Base-by-base conservation (phyloP, 306 rosid species). In the Alnus rubra region DNA sequence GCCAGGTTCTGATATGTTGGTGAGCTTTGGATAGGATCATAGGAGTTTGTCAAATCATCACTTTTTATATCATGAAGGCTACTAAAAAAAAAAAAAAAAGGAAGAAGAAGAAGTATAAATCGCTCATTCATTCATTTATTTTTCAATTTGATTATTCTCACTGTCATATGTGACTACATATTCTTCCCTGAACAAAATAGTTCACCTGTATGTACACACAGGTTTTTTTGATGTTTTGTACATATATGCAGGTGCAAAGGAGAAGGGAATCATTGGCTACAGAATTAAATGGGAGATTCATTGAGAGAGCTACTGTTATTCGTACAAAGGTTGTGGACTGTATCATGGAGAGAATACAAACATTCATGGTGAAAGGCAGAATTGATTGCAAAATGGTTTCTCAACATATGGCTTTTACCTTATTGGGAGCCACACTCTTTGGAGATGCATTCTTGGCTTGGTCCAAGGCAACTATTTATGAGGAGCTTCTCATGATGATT, bases 401-500 rank as follows among this genome's bases (percentile, higher is more conserved):
- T 83, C 97, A 87, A 81, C 88, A 86, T 80, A 86, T 93, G 85
- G 97, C 98, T 82, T 93, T 93, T 87, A 77, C 89, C 82, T 79
- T 93, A 68, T 78, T 93, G 86, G 97, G 97, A 69, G 76, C 87
- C 67, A 86, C 88, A 19, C 87, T 91, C 76, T 91, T 91, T 78
- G 98, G 97, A 84, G 91, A 91, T 74, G 87, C 87, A 28, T 91
- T 91, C 88, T 81, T 90, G 76, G 88, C 83, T 73, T 91, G 91
- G 82, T 88, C 97, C 23, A 85, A 93, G 83, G 98, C 95, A 81
- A 81, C 84, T 68, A 73, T 79, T 53, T 93, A 88, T 55, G 98
- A 91, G 89, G 98, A 91, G 82, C 87, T 93, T 74, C 88, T 93
- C 50, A 90, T 88, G 93, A 90, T 53, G 88, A 83, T 93, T 68